Conservation (phyloP, 345 rosid species). For the Triadica sebifera region DNA sequence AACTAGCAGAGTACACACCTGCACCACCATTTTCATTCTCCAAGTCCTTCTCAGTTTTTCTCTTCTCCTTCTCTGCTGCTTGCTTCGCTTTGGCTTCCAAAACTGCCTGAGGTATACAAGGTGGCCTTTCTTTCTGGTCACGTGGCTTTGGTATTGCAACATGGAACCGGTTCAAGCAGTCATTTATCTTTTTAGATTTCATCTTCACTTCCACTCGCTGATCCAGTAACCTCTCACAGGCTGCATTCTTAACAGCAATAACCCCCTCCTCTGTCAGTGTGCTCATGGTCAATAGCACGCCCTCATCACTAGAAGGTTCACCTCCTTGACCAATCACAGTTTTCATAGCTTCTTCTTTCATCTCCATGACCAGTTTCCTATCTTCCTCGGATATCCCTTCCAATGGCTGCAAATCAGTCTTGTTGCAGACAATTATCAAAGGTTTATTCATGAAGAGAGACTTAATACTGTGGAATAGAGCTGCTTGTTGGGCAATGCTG, state of each 20-base stretch:
- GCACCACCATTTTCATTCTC: conserved; percentile 95
- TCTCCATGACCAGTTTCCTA: conserved; percentile 63
- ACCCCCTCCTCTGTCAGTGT: conserved; percentile 81
- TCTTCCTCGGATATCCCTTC: conserved; percentile 73
- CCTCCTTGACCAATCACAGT: conserved; percentile 63
- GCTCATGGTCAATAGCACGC: conserved; percentile 80
- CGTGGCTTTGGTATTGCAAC: conserved; percentile 87
- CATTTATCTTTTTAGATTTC: conserved; percentile 93
- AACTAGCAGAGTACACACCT: conserved; percentile 86
- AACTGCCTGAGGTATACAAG: conserved; percentile 76
- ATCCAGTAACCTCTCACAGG: conserved; percentile 79
- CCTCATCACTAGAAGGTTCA: conserved; percentile 49
- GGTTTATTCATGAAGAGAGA: conserved; percentile 89
- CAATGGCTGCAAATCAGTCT: conserved; percentile 91
- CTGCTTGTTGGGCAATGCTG: conserved; percentile 92
- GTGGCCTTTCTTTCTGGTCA: conserved; percentile 65
- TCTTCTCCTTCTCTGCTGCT: conserved; percentile 53
- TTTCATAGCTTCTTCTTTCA: conserved; percentile 83
- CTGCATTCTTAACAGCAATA: conserved; percentile 81
- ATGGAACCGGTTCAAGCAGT: conserved; percentile 82
- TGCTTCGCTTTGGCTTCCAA: conserved; percentile 67
- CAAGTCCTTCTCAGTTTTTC: conserved; percentile 73
- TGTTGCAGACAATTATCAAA: conserved; percentile 85
- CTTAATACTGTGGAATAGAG: conserved; percentile 87
- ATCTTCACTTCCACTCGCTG: conserved; percentile 90